Evolutionary conservation across 1,284 basidiomycete species (phyloP).

Genomic region (Mixia osmundae): DNA sequence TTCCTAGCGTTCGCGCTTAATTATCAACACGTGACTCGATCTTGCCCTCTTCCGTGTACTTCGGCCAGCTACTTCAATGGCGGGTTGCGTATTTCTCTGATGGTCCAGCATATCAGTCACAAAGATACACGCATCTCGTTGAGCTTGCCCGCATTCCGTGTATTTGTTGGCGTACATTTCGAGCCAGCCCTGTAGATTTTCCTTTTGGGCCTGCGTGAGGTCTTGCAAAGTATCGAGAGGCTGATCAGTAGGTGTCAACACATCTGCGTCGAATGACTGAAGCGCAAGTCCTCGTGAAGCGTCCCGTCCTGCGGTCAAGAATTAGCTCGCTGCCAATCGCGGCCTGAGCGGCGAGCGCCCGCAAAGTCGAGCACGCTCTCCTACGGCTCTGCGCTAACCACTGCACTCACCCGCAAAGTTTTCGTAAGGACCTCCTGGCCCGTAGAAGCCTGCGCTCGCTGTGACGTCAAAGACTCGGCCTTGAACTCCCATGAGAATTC

Average conservation of each 20-base stretch:
- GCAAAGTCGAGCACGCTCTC: not conserved
- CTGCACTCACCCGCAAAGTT: slow-evolving; percentile 1
- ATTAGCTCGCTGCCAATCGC: not conserved
- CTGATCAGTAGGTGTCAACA: slow-evolving; percentile 16
- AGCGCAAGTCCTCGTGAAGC: slow-evolving; percentile 10
- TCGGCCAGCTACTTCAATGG: too few species aligned
- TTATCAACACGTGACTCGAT: too few species aligned
- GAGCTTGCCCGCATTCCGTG: too few species aligned
- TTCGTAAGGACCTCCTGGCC: slow-evolving; percentile 14
- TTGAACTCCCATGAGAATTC: slow-evolving; percentile 16
- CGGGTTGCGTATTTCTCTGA: too few species aligned
- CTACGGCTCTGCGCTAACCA: not conserved
- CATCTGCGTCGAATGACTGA: slow-evolving; percentile 16
- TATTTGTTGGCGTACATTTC: not conserved
- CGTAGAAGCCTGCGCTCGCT: slow-evolving; percentile 14
- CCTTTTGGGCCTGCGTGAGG: slow-evolving; percentile 14
- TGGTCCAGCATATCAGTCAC: too few species aligned
- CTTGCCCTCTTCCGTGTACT: too few species aligned
- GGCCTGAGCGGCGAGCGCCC: not conserved
- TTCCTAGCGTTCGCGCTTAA: too few species aligned
- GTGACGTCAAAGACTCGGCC: slow-evolving; percentile 18
- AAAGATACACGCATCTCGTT: too few species aligned
- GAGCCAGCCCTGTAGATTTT: slow-evolving; percentile 16
- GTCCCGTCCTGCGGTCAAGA: slow-evolving; percentile 2
- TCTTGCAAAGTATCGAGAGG: slow-evolving; percentile 17